phyloP scores from a whole-genome alignment of 257 asterid species.

The Fraxinus cuspidata region DNA sequence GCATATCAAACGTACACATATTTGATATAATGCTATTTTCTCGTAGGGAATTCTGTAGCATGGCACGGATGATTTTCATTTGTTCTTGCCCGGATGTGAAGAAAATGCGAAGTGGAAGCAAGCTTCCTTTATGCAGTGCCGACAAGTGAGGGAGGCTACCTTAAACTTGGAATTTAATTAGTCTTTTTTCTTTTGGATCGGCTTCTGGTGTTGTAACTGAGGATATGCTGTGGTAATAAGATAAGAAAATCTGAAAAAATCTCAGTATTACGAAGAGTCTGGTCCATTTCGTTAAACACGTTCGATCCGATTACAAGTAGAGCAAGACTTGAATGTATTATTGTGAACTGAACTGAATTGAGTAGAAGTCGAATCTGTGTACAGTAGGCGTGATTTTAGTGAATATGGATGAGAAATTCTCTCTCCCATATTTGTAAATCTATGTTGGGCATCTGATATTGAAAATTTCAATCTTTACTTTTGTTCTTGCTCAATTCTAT shows the following conservation, averaged over 20 bases:
- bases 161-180: slow-evolving; percentile 27
- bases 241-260: no score
- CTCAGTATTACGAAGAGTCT: no score
- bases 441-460: slow-evolving; percentile 26
- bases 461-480: slow-evolving; percentile 19
- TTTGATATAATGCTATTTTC: slow-evolving; percentile 16
- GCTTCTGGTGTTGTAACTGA: neutral
- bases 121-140: slow-evolving; percentile 43
- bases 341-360: slow-evolving; percentile 26
- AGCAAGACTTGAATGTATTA: slow-evolving; percentile 23
- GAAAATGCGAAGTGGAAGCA: slow-evolving; percentile 61
- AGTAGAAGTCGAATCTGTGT: slow-evolving; percentile 41
- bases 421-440: slow-evolving; percentile 41
- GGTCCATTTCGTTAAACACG: no score
- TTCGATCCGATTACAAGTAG: slow-evolving; percentile 23
- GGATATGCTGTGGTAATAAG: neutral
- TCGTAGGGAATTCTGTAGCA: slow-evolving; percentile 76
- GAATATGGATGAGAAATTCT: slow-evolving; percentile 36
- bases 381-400: slow-evolving; percentile 40
- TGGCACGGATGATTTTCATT: slow-evolving; percentile 75
- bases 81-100: slow-evolving; percentile 76
- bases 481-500: neutral
- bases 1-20: neutral
- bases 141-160: slow-evolving; percentile 41
- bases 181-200: neutral